phyloP scores from a whole-genome alignment of 495 filamentous ascomycete genomes.

The Penicillium pancosmium region DNA sequence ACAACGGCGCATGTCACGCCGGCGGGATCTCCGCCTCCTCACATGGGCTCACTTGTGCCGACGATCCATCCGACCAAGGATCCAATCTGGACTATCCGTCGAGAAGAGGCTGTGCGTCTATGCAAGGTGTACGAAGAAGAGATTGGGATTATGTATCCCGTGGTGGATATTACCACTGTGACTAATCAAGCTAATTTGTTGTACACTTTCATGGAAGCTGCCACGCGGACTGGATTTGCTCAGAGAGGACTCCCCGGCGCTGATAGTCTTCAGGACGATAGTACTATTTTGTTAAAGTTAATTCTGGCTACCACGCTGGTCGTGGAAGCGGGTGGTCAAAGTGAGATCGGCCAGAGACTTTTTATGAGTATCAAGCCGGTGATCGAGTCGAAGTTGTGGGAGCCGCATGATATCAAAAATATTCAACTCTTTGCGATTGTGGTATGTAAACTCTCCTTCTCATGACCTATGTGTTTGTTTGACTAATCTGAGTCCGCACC shows the following conservation, averaged over 20 bases:
- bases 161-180: slow-evolving; percentile 70
- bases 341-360: slow-evolving; percentile 67
- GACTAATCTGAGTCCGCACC: background rate
- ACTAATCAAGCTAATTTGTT: slow-evolving; percentile 65
- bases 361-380: slow-evolving; percentile 70
- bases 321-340: slow-evolving; percentile 75
- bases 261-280: slow-evolving; percentile 68
- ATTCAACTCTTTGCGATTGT: slow-evolving; percentile 75
- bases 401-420: slow-evolving; percentile 64
- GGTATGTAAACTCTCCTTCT: slow-evolving; percentile 43
- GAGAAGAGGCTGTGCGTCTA: slow-evolving; percentile 72
- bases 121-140: slow-evolving; percentile 80
- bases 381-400: slow-evolving; percentile 70
- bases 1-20: slow-evolving; percentile 54
- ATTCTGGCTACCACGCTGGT: slow-evolving; percentile 74
- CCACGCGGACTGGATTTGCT: slow-evolving; percentile 58
- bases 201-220: slow-evolving; percentile 72
- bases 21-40: slow-evolving; percentile 54
- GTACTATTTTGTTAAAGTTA: slow-evolving; percentile 74
- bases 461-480: background rate
- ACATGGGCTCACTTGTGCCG: slow-evolving; percentile 40
- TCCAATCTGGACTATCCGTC: slow-evolving; percentile 72
- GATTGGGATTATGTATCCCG: slow-evolving; percentile 83
- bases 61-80: slow-evolving; percentile 58
- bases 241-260: slow-evolving; percentile 55